These are phyloP conservation scores for Astathelohania contejeani DNA, from an alignment of 371 early-diverging fungal species.

Conservation along the genomic window DNA sequence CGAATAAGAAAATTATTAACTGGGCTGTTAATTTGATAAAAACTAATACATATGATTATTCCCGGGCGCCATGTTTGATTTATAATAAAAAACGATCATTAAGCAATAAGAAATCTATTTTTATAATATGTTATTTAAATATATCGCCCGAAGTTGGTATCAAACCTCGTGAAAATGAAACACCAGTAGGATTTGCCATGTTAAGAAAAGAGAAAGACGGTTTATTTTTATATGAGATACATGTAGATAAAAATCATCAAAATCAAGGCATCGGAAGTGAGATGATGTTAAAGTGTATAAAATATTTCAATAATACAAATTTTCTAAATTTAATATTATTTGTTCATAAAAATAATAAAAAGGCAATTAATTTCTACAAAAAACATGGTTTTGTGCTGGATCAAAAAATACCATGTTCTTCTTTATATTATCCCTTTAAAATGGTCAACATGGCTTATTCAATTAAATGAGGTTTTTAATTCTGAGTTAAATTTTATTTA, in stretches of 20 bases:
- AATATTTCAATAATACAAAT: too few species aligned
- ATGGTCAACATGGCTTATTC: too few species aligned
- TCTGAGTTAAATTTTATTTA: too few species aligned
- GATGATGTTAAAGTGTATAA: too few species aligned
- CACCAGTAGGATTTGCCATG: not conserved
- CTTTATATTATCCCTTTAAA: too few species aligned
- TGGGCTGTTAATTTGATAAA: not conserved
- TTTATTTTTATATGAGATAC: not conserved
- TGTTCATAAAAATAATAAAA: too few species aligned
- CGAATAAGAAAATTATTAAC: constrained; percentile 1
- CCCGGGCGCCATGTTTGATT: not conserved
- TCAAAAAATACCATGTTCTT: too few species aligned
- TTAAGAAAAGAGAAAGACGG: not conserved
- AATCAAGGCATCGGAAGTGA: not conserved
- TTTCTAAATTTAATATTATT: too few species aligned
- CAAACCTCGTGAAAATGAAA: not conserved
- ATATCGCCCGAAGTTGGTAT: too few species aligned
- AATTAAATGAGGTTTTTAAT: too few species aligned
- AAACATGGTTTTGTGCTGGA: too few species aligned
- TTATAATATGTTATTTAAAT: not conserved
- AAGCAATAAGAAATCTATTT: not conserved
- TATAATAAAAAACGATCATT: not conserved
- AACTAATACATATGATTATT: not conserved
- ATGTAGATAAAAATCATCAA: not conserved
- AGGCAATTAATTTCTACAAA: too few species aligned